Base-by-base conservation (phyloP, 257 asterid species). In the Coffea eugenioides region DNA sequence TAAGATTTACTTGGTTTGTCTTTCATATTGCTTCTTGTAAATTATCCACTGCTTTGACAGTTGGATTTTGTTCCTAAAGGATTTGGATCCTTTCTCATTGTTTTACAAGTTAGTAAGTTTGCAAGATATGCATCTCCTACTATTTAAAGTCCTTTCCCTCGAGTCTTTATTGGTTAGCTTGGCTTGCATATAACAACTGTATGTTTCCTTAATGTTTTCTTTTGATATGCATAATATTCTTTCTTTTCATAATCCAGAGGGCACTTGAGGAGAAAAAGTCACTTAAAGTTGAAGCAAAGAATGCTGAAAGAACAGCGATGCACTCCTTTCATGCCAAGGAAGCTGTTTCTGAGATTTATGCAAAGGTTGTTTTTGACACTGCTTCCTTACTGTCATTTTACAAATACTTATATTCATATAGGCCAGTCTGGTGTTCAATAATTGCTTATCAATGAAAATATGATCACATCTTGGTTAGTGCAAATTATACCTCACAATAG, bases 291-390 rank as follows among this genome's bases (percentile, higher is more conserved):
- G 96, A 93, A 85, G 87, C 91, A 65, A 87, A 88, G 82, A 85
- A 88, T 83, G 93, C 97, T 80, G 98, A 93, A 88, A 88, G 97
- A 88, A 87, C 88, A 25, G 93, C 92, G 78, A 71, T 81, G 76
- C 94, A 92, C 82, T 71, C 92, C 76, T 93, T 89, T 73, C 98
- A 89, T 87, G 94, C 89, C 66, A 93, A 92, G 86, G 84, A 86
- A 59, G 80, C 95, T 82, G 82, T 76, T 67, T 90, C 89, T 85
- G 98, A 95, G 88, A 85, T 92, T 75, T 90, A 91, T 78, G 74
- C 91, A 56, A 92, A 95, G 97, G 99, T 95, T 84, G 73, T 52
- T 27, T 6, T 79, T 48, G 27, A 7, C 56, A 75, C 54, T 49
- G 10, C 18, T 45, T 0, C 61, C 21, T 77, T 41, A 48, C 46